These are phyloP conservation scores for Jaapia argillacea DNA, from an alignment of 768 basidiomycete species.

Conservation along the genomic window DNA sequence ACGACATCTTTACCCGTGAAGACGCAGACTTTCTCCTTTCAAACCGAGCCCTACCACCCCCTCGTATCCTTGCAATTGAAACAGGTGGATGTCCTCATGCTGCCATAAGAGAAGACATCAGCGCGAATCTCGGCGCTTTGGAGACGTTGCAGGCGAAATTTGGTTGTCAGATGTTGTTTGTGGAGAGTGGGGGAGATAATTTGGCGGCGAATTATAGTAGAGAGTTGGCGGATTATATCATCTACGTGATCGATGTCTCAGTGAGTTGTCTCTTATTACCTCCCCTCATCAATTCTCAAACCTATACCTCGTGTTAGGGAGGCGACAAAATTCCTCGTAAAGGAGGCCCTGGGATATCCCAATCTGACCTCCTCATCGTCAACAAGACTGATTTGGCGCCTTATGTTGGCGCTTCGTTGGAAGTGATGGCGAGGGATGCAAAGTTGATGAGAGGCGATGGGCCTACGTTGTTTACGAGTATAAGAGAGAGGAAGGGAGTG, in stretches of 20 bases:
- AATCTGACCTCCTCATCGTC: constrained; percentile 88
- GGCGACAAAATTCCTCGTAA: constrained; percentile 98
- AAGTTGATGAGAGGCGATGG: constrained; percentile 92
- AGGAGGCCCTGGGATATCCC: constrained; percentile 95
- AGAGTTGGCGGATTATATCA: constrained; percentile 95
- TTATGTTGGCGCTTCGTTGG: constrained; percentile 85
- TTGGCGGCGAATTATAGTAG: constrained; percentile 95
- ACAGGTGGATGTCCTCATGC: constrained; percentile 98
- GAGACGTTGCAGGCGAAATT: constrained; percentile 91
- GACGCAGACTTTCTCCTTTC: constrained; percentile 96
- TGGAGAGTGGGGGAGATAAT: constrained; percentile 96
- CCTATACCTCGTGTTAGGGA: constrained; percentile 37
- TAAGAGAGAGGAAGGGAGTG: constrained; percentile 70
- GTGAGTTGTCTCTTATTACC: constrained; percentile 28
- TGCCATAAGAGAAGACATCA: constrained; percentile 96
- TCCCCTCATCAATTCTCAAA: constrained; percentile 1
- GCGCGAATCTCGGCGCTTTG: constrained; percentile 88
- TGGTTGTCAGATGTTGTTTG: constrained; percentile 82
- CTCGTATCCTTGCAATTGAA: constrained; percentile 91
- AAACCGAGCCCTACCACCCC: constrained; percentile 76
- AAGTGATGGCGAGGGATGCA: constrained; percentile 91
- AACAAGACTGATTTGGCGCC: constrained; percentile 98
- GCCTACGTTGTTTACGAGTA: constrained; percentile 77
- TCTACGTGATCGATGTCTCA: constrained; percentile 85
- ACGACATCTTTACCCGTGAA: constrained; percentile 97